Evolutionary conservation across 805 yeast species (phyloP), one percentile per base, ranked within the genome.

Genomic region (Tetrapisispora pingtungensis): DNA sequence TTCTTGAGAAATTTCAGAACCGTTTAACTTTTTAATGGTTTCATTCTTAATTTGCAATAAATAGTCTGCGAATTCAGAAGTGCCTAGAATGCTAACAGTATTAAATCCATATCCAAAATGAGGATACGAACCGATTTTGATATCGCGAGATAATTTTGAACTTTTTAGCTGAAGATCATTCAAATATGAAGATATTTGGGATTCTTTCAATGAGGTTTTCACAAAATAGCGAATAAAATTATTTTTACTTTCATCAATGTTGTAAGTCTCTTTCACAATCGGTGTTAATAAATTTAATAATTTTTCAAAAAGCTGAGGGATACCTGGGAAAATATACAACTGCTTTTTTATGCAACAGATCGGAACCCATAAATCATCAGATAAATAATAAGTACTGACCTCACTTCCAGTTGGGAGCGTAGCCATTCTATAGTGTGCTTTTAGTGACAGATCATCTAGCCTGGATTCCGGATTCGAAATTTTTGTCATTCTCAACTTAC

Each of bases 41-140:
- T 70, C 70, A 0, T 58, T 54, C 7, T 77, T 84, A 2, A 81
- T 55, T 2, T 55, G 50, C 27, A 71, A 56, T 51, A 84, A 62
- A 36, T 56, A 61, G 0, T 57, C 59, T 1, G 53, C 49, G 15
- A 69, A 64, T 10, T 64, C 61, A 18, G 54, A 58, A 17, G 75
- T 74, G 1, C 94, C 95, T 33, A 84, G 69, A 15, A 87, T 72
- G 52, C 94, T 82, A 17, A 87, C 77, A 0, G 95, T 85, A 52
- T 76, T 81, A 43, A 77, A 65, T 1, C 74, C 71, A 62, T 77
- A 72, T 14, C 72, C 71, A 64, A 75, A 72, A 61, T 87, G 96
- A 1, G 96, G 96, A 58, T 87, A 87, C 30, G 89, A 80, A 3
- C 96, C 96, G 40, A 87, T 71, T 56, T 86, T 87, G 41, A 86